A percentile compares a stretch with the other conserved stretches of the same genome.
These are phyloP conservation scores for Amanita jacksonii DNA, from an alignment of 768 basidiomycete genomes.

Conservation along the genomic window DNA sequence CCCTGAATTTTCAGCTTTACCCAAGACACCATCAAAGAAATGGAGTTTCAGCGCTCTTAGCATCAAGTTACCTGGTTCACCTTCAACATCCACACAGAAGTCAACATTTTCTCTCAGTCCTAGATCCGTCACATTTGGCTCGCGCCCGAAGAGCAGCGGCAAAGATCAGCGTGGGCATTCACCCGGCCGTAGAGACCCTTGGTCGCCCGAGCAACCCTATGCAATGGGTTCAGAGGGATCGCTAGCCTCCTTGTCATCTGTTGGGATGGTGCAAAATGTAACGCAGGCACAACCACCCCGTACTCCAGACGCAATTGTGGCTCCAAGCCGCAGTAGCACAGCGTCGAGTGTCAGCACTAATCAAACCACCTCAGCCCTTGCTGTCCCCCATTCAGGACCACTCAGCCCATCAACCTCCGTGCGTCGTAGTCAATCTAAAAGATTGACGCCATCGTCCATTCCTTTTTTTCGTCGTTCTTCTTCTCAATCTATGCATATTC, in stretches of 20 bases:
- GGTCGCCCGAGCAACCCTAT: constrained; percentile 64
- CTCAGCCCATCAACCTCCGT: constrained; percentile 67
- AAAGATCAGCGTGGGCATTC: constrained; percentile 50
- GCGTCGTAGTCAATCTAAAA: constrained; percentile 62
- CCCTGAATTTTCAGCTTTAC: constrained; percentile 36
- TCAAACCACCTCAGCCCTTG: constrained; percentile 42
- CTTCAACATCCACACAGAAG: constrained; percentile 44
- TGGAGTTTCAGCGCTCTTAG: constrained; percentile 88
- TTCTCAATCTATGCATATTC: constrained; percentile 76
- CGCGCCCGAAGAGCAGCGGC: constrained; percentile 61
- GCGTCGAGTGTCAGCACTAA: constrained; percentile 71
- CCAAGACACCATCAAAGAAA: constrained; percentile 88
- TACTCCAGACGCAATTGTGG: constrained; percentile 51
- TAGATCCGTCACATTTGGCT: constrained; percentile 51
- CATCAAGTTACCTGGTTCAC: constrained; percentile 59
- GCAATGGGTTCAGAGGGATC: constrained; percentile 77
- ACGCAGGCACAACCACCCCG: constrained; percentile 36
- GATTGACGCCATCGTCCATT: constrained; percentile 86
- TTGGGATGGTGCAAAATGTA: constrained; percentile 51
- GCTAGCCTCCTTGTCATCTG: constrained; percentile 62
- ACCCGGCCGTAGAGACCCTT: constrained; percentile 35
- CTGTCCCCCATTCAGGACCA: constrained; percentile 46
- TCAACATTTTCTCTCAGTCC: constrained; percentile 57
- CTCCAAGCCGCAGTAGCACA: constrained; percentile 61
- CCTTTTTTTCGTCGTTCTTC: constrained; percentile 91